Percentiles rank a stretch among this genome's conserved stretches.
Conservation (phyloP, 2,329 filamentous ascomycete species). For the Aspergillus puulaauensis region DNA sequence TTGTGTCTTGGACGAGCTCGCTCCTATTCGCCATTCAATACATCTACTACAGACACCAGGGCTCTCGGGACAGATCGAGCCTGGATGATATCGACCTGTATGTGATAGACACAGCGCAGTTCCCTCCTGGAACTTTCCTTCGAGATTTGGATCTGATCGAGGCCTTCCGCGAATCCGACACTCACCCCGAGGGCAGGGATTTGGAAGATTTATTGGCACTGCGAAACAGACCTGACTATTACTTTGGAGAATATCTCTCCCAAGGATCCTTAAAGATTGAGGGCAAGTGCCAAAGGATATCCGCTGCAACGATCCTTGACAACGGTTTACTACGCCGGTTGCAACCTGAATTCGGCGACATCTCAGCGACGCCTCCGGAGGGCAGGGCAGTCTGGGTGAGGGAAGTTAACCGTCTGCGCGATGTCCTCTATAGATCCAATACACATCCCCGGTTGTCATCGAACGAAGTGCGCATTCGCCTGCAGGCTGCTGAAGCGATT, state of each 20-base stretch:
- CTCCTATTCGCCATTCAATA: constrained; percentile 17
- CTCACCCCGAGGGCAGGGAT: neutral
- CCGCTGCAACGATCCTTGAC: neutral
- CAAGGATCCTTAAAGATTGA: neutral
- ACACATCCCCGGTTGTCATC: rapidly evolving
- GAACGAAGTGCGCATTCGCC: neutral
- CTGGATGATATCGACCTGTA: neutral
- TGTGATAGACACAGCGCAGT: neutral
- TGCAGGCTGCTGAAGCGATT: neutral
- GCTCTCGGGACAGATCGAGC: neutral
- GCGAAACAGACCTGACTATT: neutral
- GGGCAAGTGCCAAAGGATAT: neutral
- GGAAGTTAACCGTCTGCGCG: neutral
- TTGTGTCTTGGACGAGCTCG: constrained; percentile 19
- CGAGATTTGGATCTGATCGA: neutral
- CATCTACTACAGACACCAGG: constrained; percentile 18
- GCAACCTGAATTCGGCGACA: neutral
- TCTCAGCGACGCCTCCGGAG: too few relatives aligned
- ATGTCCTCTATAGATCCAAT: rapidly evolving
- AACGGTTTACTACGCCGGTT: neutral
- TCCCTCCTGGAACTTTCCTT: neutral
- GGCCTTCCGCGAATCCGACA: neutral
- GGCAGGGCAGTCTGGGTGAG: neutral
- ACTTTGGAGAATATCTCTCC: neutral
- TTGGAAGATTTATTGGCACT: neutral